Evolutionary conservation across 768 basidiomycete species (phyloP), one percentile per base, ranked within the genome.

Genomic region (Phylloporus sp.): DNA sequence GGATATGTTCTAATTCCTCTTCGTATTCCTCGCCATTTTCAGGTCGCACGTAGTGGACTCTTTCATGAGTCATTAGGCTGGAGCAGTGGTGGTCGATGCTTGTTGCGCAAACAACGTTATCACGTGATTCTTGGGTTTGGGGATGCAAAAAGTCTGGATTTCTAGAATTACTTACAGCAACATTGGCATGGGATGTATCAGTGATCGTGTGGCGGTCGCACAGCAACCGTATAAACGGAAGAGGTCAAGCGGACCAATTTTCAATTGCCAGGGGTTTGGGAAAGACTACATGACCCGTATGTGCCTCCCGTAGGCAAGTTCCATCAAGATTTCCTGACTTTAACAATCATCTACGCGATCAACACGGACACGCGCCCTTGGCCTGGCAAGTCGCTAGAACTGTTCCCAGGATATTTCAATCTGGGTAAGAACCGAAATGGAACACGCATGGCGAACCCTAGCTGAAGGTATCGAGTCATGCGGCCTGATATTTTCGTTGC

Each of bases 1-100:
- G 75, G 50, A 86, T 85, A 59, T 80, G 74, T 62, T 84, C 85
- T 47, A 85, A 74, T 61, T 85, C 85, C 57, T 86, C 83, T 62
- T 82, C 80, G 29, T 82, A 76, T 62, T 75, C 77, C 59, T 74
- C 75, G 36, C 59, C 55, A 20, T 58, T 55, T 12, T 42, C 53
- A 22, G 57, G 60, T 56, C 58, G 63, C 45, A 58, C 45, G 46
- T 67, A 70, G 28, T 47, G 66, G 31, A 54, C 51, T 28, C 57
- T 53, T 49, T 53, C 53, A 34, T 38, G 59, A 42, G 60, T 48
- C 69, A 69, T 69, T 41, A 41, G 39, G 22, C n/a, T n/a, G n/a
- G n/a, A n/a, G n/a, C n/a, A n/a, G n/a, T n/a, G n/a, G n/a, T 27
- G 41, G 26, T 31, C 15, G 28, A 15, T 20, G 44, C 22, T 22